Base-by-base conservation (phyloP, 2,329 filamentous ascomycete genomes). In the Dothideomycetes sp. region DNA sequence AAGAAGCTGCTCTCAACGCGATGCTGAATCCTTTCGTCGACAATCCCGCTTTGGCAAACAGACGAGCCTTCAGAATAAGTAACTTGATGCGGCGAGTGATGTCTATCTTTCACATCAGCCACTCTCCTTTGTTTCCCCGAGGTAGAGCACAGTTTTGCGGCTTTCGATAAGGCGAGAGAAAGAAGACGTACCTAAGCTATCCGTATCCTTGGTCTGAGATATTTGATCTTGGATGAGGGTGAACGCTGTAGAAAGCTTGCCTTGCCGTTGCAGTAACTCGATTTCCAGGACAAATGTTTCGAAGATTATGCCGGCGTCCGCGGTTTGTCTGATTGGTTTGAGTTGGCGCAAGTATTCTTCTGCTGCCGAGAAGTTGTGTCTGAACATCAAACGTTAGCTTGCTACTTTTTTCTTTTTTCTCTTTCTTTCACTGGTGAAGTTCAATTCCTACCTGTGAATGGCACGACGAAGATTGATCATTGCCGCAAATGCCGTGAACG, bases 21-120 rank as follows among this genome's bases (percentile, higher is more conserved):
- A 88, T 70, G 2, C 82, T 85, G 57, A 94, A 86, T 0, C 78
- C 85, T 45, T 82, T 76, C 50, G 84, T 75, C 0, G 85, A 74
- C 3, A 80, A 75, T 2, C 80, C 81, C 30, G 75, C 76, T 49
- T 71, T 74, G 41, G 77, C 74, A 42, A 86, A 77, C 3, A 94
- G 69, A 4, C 74, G 69, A 1, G 78, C 80, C 57, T 94, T 93
- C 34, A 80, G 62, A 3, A 84, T 70, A 11, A 94, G 71, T 0
- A 93, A 69, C 19, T 77, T 75, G 34, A 91, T 68, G 24, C 82
- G 78, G 17, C 84, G 70, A 4, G 78, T 69, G 20, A 89, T 64
- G 53, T 84, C 80, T 39, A 72, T 71, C 22, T 11, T 15, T n/a
- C n/a, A n/a, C n/a, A n/a, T n/a, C n/a, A n/a, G n/a, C n/a, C n/a